These are phyloP conservation scores for Coccomyxa sp. DNA, from an alignment of 139 green algal genomes.

Conservation along the genomic window DNA sequence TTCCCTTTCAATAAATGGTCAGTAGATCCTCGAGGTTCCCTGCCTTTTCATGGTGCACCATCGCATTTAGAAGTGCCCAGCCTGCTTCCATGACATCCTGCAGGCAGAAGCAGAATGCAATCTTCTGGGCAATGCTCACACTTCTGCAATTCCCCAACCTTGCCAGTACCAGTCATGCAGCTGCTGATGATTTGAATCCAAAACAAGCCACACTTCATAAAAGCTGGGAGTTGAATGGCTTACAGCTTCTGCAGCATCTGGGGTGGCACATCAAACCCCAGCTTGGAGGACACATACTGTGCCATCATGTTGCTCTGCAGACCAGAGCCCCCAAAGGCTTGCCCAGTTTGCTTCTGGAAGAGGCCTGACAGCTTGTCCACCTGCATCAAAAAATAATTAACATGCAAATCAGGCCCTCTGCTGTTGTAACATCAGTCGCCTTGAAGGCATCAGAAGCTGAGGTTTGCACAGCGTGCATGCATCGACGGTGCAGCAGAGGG, in stretches of 20 bases:
- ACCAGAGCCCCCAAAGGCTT: neutral
- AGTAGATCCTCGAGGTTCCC: too few relatives aligned
- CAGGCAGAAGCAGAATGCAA: too few relatives aligned
- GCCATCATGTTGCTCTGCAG: neutral
- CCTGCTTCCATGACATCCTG: too few relatives aligned
- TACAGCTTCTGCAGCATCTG: neutral
- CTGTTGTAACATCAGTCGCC: neutral
- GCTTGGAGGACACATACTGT: neutral
- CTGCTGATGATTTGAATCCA: too few relatives aligned
- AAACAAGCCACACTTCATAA: too few relatives aligned
- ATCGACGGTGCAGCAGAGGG: neutral
- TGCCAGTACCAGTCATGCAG: too few relatives aligned
- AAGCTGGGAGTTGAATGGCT: neutral
- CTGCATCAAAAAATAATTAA: neutral
- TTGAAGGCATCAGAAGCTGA: neutral
- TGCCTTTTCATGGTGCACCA: too few relatives aligned
- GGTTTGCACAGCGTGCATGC: neutral
- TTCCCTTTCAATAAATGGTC: too few relatives aligned
- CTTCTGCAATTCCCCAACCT: too few relatives aligned
- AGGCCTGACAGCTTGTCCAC: neutral
- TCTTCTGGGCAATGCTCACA: too few relatives aligned
- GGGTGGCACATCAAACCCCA: neutral
- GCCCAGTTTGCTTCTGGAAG: neutral
- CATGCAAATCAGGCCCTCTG: too few relatives aligned
- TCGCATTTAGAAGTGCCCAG: too few relatives aligned